phyloP scores from a whole-genome alignment of 2,329 filamentous ascomycete genomes.

The Phialemonium atrogriseum region DNA sequence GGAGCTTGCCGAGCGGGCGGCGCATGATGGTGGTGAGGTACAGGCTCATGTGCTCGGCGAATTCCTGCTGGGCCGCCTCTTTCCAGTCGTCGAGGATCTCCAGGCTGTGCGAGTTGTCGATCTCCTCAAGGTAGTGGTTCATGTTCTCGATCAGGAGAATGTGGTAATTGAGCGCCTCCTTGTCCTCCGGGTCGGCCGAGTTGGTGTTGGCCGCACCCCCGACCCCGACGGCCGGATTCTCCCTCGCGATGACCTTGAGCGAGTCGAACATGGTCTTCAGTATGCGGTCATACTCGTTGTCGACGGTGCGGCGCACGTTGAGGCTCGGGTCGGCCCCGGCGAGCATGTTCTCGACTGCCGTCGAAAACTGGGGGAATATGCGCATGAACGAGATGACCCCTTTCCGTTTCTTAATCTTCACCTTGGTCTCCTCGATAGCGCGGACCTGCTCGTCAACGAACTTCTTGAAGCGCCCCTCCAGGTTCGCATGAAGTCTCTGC shows the following conservation, averaged over 20 bases:
- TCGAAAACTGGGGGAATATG: slow-evolving; percentile 81
- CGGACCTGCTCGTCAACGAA: slow-evolving; percentile 94
- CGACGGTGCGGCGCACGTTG: slow-evolving; percentile 66
- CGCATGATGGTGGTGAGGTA: slow-evolving; percentile 87
- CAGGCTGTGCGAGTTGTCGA: slow-evolving; percentile 66
- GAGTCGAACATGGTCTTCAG: slow-evolving; percentile 96
- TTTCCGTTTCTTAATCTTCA: slow-evolving; percentile 98
- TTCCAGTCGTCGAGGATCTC: slow-evolving; percentile 78
- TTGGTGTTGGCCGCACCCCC: slow-evolving; percentile 19
- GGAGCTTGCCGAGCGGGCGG: slow-evolving; percentile 77
- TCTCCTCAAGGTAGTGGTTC: slow-evolving; percentile 93
- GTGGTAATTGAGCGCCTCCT: slow-evolving; percentile 94
- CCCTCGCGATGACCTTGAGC: slow-evolving; percentile 82
- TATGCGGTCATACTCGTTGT: slow-evolving; percentile 80
- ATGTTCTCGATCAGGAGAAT: slow-evolving; percentile 98
- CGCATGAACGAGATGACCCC: slow-evolving; percentile 94
- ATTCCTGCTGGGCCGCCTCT: slow-evolving; percentile 66
- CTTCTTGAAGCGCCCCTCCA: slow-evolving; percentile 71
- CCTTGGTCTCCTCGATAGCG: slow-evolving; percentile 95
- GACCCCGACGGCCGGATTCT: slow-evolving; percentile 47
- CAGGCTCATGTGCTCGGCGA: slow-evolving; percentile 76
- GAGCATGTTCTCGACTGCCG: slow-evolving; percentile 78
- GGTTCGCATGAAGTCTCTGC: slow-evolving; percentile 67
- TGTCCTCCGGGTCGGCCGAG: slow-evolving; percentile 65
- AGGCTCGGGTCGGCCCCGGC: slow-evolving; percentile 46